Base-by-base conservation (phyloP, 345 rosid genomes). In the Triadica sebifera region DNA sequence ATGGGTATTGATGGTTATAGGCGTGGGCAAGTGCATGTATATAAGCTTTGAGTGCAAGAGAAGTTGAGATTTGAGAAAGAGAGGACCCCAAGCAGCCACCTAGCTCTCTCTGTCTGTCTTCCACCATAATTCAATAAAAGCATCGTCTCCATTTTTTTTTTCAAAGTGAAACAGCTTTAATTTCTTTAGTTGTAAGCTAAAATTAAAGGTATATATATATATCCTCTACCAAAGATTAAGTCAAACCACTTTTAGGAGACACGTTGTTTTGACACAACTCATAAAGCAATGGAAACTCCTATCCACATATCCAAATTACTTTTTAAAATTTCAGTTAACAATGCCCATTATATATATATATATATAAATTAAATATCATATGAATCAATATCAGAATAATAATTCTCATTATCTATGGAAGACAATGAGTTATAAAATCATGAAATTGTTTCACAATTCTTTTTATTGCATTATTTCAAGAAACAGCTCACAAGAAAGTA, bases 211-310 rank as follows among this genome's bases (percentile, higher is more conserved):
- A 6, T 41, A 10, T 8, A 43, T 43, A 43, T 5, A 43, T 43
- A 6, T 43, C 47, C 47, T 43, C 10, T 10, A 17, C 57, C 57
- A 52, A 72, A 78, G 64, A 73, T 64, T 4, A 75, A 66, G 83
- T 77, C 87, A 79, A 79, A 68, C 61, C 53, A 68, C 74, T 52
- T 81, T 79, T 62, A 12, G 68, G 46, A 58, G 56, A 12, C 73
- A 53, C 71, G 22, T 58, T 65, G 69, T 69, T 71, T 72, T 69
- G 75, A 71, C 65, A 64, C 81, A 22, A 19, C 62, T 17, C 43
- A 43, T 45, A 17, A n/a, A 62, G n/a, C 52, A 0, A 65, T 50
- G 1, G 59, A 49, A 45, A 67, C 73, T 37, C 51, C 38, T 11
- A 2, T 29, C 45, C 45, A 9, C 64, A 15, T 43, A 55, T 53